Base-by-base conservation (phyloP, 2,329 filamentous ascomycete species). In the Fusarium subtropicale region DNA sequence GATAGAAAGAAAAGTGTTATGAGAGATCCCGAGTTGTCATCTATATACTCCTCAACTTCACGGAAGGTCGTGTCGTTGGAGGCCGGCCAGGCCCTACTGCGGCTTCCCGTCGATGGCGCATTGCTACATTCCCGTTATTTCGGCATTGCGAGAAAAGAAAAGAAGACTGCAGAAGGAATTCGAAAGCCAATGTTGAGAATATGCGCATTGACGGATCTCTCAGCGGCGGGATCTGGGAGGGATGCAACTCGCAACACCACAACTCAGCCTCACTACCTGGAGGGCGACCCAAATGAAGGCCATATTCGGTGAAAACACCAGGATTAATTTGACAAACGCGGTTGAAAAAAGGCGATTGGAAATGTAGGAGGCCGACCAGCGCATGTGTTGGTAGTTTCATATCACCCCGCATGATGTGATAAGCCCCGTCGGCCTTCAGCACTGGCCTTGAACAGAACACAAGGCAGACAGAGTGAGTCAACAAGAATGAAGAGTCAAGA, bases 381-480 rank as follows among this genome's bases (percentile, higher is more conserved):
- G 47, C 22, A 50, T 42, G 20, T 34, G 28, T 54, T 67, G 30
- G 51, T 45, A 41, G 47, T 52, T 41, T 41, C 46, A 36, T 16
- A 38, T 54, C 63, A 66, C 44, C 66, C 66, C 45, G 56, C 66
- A 70, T 67, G n/a, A 41, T 59, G 60, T 54, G 72, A 62, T 72
- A 55, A 72, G 72, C 72, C 72, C 66, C 50, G 34, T 31, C 58
- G 68, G 68, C 60, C 68, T 20, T 47, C 56, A 28, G 30, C 64
- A 62, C 56, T 56, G 50, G 67, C 47, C 68, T 71, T 57, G 10
- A 54, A 26, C n/a, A 24, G 9, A 64, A 22, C n/a, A 22, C n/a
- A 28, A 68, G 60, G 60, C 53, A 51, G 45, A 51, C 34, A n/a
- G 5, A 22, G 8, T 18, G 44, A 39, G 18, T 30, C 9, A 24